Base-by-base conservation (phyloP, 2,329 filamentous ascomycete genomes). In the Aureobasidium uvarum region DNA sequence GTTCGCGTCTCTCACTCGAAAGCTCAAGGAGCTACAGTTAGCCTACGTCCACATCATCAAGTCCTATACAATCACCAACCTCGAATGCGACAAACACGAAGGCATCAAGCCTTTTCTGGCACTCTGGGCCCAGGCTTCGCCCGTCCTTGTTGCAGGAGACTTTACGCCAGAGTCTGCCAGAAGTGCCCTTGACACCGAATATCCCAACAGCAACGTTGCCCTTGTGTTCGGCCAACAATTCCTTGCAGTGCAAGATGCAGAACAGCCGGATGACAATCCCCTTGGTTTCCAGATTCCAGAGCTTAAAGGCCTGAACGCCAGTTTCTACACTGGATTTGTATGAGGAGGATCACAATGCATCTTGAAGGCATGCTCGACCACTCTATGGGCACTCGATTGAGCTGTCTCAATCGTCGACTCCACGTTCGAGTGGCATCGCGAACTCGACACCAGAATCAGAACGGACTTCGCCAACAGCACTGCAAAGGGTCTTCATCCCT, bases 41-140 rank as follows among this genome's bases (percentile, higher is more conserved):
- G 82, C 86, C 0, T 90, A 86, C 70, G 72, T 89, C 2, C 86
- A 89, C 71, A 66, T 89, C 0, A 76, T 90, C 11, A 86, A 90
- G 70, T 80, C 84, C 0, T 80, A 85, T 0, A 75, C 86, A 3
- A 73, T 77, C 0, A 81, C 81, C 0, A 74, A 71, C 52, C 69
- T 71, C 1, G 80, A 84, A 46, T 46, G 73, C 3, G 79, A 83
- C 51, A 68, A 68, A 1, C 72, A 76, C 2, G 72, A 74, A 5
- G 74, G 76, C 58, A 70, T 83, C 64, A 76, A 81, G 23, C 81
- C 79, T 69, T 71, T 83, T 59, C 60, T 83, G 39, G 70, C 79
- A 66, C 72, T 77, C 10, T 85, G 81, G 80, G 74, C 72, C 16
- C 75, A 74, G 38, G 72, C 72, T 7, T 77, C 75, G 8, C 82